A percentile compares a stretch with the other conserved stretches of the same genome.
Evolutionary conservation across 768 basidiomycete species (phyloP).

Genomic region (Chlorophyllum brunneum): DNA sequence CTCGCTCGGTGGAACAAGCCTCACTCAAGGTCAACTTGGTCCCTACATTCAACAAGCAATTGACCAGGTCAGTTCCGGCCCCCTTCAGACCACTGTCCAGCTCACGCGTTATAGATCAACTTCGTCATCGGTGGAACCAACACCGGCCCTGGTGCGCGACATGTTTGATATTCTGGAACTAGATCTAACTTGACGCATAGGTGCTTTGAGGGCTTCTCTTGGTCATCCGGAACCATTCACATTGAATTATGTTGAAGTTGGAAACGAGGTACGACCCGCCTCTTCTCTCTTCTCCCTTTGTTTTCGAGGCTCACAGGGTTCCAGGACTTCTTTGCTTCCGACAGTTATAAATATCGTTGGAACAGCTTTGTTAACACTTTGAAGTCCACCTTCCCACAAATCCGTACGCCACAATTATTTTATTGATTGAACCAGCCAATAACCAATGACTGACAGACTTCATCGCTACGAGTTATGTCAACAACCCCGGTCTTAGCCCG

Average conservation of each 20-base stretch:
- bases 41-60: constrained; percentile 56
- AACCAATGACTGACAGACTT: too few species aligned
- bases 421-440: not conserved
- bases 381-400: constrained; percentile 43
- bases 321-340: constrained; percentile 28
- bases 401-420: constrained; percentile 41
- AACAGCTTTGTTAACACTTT: constrained; percentile 41
- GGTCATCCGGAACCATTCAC: constrained; percentile 53
- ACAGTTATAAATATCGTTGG: constrained; percentile 55
- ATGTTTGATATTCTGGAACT: not conserved
- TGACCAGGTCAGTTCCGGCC: constrained; percentile 38
- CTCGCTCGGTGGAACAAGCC: constrained; percentile 41
- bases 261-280: constrained; percentile 55
- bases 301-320: not conserved
- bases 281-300: too few species aligned
- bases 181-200: constrained; percentile 20
- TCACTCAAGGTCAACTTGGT: constrained; percentile 39
- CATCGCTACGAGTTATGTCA: constrained; percentile 48
- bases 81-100: too few species aligned
- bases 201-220: constrained; percentile 47
- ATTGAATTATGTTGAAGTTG: constrained; percentile 47
- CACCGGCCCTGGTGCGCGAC: constrained; percentile 30
- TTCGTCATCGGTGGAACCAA: constrained; percentile 54
- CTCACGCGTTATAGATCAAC: constrained; percentile 52
- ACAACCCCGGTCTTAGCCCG: constrained; percentile 42